A percentile compares a stretch with the other conserved stretches of the same genome.
These are phyloP conservation scores for Mortierella sp. DNA, from an alignment of 371 early-diverging fungal species.

Conservation along the genomic window DNA sequence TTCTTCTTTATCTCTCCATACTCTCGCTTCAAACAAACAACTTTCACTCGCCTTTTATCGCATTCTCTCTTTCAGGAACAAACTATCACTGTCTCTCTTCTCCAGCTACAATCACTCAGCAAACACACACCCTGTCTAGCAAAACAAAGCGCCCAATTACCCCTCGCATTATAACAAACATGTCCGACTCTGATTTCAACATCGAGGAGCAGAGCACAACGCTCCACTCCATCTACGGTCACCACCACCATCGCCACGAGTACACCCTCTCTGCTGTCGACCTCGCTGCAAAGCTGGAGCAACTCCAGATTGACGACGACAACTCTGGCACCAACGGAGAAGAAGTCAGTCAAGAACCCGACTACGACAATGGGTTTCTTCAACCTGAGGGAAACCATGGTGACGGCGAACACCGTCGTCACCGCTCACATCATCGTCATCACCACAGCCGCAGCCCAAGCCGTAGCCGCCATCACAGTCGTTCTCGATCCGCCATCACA, in stretches of 20 bases:
- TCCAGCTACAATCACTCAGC: neutral
- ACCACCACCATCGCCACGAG: constrained; percentile 6
- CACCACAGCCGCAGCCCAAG: neutral
- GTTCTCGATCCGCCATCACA: neutral
- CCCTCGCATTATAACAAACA: neutral
- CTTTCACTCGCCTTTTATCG: neutral
- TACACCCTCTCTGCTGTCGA: constrained; percentile 22
- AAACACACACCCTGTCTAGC: neutral
- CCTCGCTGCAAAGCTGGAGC: constrained; percentile 20
- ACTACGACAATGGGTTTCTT: neutral
- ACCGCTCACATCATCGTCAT: neutral
- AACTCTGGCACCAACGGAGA: neutral
- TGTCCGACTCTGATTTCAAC: neutral
- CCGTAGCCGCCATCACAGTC: neutral
- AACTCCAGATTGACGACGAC: constrained; percentile 3
- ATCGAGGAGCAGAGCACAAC: neutral
- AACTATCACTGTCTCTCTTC: neutral
- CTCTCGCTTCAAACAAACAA: neutral
- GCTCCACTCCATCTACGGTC: neutral
- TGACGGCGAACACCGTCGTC: neutral
- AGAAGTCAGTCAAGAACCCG: constrained; percentile 1
- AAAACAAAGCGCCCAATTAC: neutral
- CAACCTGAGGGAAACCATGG: neutral
- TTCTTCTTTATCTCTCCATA: neutral
- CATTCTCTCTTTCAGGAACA: neutral